phyloP scores from a whole-genome alignment of 768 basidiomycete genomes.

The Russula sp. region DNA sequence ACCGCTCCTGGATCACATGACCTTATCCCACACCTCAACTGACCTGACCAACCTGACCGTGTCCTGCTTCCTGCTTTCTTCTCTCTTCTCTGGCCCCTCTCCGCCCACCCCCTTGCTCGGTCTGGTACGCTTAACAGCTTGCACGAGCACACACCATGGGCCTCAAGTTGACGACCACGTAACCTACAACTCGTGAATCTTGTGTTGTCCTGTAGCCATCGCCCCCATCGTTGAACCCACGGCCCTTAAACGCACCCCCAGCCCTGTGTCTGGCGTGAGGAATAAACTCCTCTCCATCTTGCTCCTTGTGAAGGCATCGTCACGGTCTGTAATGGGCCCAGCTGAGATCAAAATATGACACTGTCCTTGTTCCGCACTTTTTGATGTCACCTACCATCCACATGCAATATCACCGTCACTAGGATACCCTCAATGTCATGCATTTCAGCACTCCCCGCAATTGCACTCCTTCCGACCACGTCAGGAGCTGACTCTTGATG shows the following conservation, averaged over 20 bases:
- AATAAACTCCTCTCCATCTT: neutral
- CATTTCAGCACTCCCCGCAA: neutral
- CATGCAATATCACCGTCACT: neutral
- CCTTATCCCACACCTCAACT: neutral
- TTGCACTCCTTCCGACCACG: neutral
- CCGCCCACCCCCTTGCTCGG: too few species aligned
- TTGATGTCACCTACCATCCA: neutral
- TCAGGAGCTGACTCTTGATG: neutral
- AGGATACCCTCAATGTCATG: conserved; percentile 14
- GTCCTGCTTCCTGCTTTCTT: neutral
- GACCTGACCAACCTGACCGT: neutral
- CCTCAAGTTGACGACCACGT: neutral
- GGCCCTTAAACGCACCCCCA: neutral
- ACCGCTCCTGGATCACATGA: neutral
- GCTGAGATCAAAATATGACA: neutral
- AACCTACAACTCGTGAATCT: neutral
- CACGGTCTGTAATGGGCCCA: neutral
- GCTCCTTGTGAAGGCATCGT: neutral
- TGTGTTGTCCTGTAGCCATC: neutral
- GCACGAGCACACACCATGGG: neutral
- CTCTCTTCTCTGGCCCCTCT: too few species aligned
- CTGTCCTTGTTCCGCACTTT: neutral
- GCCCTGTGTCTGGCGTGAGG: conserved; percentile 14
- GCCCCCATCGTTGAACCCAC: neutral
- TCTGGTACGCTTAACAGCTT: neutral